Conservation (phyloP, 2,329 filamentous ascomycete genomes). For the Dendrostoma leiphaemia region DNA sequence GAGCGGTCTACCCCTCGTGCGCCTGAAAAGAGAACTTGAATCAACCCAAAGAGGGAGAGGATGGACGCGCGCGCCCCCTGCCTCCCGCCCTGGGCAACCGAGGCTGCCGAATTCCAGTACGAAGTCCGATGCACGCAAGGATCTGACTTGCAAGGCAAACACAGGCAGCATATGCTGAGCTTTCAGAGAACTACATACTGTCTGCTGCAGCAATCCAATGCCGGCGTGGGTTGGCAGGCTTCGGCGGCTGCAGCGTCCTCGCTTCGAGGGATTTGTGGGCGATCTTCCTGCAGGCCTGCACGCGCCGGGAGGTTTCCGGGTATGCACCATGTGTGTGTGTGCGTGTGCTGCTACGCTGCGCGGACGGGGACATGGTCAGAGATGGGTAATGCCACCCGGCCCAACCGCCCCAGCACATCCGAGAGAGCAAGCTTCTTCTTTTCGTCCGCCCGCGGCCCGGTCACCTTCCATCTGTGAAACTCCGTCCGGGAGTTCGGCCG, state of each 20-base stretch:
- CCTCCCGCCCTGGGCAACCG: neutral
- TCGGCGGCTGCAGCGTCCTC: constrained; percentile 11
- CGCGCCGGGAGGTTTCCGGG: constrained; percentile 1
- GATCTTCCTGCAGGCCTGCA: constrained; percentile 12
- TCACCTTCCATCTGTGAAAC: constrained; percentile 3
- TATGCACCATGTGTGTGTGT: neutral
- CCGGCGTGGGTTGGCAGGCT: too few relatives aligned
- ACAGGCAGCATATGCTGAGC: too few relatives aligned
- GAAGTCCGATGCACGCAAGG: constrained; percentile 4
- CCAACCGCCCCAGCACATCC: neutral
- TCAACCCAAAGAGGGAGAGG: too few relatives aligned
- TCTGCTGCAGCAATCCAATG: neutral
- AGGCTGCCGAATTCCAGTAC: neutral
- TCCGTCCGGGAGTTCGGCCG: constrained; percentile 4
- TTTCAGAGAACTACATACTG: too few relatives aligned
- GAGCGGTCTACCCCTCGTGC: neutral
- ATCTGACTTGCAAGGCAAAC: neutral
- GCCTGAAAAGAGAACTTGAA: neutral
- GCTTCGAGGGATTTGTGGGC: neutral
- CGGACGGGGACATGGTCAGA: neutral
- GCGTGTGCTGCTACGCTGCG: constrained; percentile 2
- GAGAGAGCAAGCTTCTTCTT: neutral
- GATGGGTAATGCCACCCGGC: neutral
- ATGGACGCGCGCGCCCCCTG: too few relatives aligned
- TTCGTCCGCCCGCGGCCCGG: constrained; percentile 1